Conservation (phyloP, 2,329 filamentous ascomycete species). For the Podosphaera aphanis region DNA sequence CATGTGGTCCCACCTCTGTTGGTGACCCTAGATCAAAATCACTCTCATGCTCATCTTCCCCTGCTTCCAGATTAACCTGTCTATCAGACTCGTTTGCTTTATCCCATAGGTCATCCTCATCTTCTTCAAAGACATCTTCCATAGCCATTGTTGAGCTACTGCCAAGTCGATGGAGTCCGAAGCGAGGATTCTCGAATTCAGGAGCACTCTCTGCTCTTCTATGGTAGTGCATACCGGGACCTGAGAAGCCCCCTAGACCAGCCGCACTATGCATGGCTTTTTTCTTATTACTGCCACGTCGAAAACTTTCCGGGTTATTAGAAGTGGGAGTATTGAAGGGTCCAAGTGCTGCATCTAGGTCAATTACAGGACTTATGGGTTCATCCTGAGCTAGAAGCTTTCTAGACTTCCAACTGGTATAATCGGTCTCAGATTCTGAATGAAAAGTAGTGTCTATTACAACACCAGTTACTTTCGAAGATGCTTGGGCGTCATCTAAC, state of each 20-base stretch:
- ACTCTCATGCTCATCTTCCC: too few relatives aligned
- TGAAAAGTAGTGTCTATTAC: slow-evolving; percentile 3
- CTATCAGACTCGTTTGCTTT: slow-evolving; percentile 16
- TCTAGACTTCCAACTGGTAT: slow-evolving; percentile 19
- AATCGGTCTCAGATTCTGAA: slow-evolving; percentile 9
- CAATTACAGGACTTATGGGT: slow-evolving; percentile 57
- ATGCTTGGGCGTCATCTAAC: slow-evolving; percentile 9
- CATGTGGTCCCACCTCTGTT: too few relatives aligned
- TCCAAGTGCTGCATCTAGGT: slow-evolving; percentile 78
- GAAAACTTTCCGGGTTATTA: slow-evolving; percentile 39
- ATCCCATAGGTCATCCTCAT: slow-evolving; percentile 33
- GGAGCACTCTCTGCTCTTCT: slow-evolving; percentile 60
- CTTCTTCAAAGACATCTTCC: slow-evolving; percentile 73
- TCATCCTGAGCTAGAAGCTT: slow-evolving; percentile 27
- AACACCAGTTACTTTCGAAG: slow-evolving; percentile 8
- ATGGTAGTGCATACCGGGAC: slow-evolving; percentile 52
- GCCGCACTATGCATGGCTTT: slow-evolving; percentile 57
- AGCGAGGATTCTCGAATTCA: slow-evolving; percentile 49
- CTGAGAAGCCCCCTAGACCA: slow-evolving; percentile 42
- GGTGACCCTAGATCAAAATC: too few relatives aligned
- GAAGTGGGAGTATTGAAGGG: slow-evolving; percentile 62
- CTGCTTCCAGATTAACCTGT: slow-evolving; percentile 3
- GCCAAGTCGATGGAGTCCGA: slow-evolving; percentile 32
- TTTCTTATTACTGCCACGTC: slow-evolving; percentile 30
- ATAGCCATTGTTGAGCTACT: slow-evolving; percentile 61